Evolutionary conservation across 2,329 filamentous ascomycete genomes (phyloP).

Genomic region (Apiospora marii): DNA sequence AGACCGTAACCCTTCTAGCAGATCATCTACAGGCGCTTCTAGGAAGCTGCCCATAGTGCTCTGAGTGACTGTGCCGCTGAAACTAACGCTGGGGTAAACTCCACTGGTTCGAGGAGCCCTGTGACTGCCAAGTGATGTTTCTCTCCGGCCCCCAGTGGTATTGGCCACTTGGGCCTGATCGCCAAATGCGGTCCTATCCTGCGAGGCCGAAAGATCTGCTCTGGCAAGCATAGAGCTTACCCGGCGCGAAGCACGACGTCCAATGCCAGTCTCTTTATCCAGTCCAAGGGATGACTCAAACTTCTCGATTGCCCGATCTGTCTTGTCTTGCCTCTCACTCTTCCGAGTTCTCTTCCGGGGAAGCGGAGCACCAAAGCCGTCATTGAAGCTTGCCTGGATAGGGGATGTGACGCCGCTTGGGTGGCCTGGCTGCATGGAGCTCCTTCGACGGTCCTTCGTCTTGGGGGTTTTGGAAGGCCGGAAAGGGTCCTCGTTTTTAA

Average conservation of each 20-base stretch:
- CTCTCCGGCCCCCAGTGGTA: constrained; percentile 61
- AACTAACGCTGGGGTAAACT: constrained; percentile 48
- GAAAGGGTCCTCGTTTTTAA: constrained; percentile 70
- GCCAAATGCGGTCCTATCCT: constrained; percentile 81
- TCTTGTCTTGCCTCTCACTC: constrained; percentile 55
- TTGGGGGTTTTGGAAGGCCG: constrained; percentile 56
- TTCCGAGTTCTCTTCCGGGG: constrained; percentile 62
- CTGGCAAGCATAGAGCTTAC: constrained; percentile 92
- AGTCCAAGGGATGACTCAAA: constrained; percentile 76
- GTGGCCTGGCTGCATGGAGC: constrained; percentile 72
- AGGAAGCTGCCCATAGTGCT: constrained; percentile 64
- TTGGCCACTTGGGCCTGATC: constrained; percentile 62
- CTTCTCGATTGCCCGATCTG: constrained; percentile 62
- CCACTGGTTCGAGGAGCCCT: constrained; percentile 69
- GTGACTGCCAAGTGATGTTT: constrained; percentile 77
- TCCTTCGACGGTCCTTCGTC: constrained; percentile 61
- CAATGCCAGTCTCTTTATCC: constrained; percentile 63
- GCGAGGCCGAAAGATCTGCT: constrained; percentile 84
- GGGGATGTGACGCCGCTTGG: constrained; percentile 82
- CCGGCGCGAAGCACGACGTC: constrained; percentile 72
- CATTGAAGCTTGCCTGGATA: constrained; percentile 72
- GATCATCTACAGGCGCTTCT: constrained; percentile 72
- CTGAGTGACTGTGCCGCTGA: constrained; percentile 50
- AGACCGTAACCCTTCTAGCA: constrained; percentile 72
- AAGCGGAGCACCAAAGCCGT: constrained; percentile 74